Conservation (phyloP, 1,284 basidiomycete genomes). For the Kalmanozyma brasiliensis region DNA sequence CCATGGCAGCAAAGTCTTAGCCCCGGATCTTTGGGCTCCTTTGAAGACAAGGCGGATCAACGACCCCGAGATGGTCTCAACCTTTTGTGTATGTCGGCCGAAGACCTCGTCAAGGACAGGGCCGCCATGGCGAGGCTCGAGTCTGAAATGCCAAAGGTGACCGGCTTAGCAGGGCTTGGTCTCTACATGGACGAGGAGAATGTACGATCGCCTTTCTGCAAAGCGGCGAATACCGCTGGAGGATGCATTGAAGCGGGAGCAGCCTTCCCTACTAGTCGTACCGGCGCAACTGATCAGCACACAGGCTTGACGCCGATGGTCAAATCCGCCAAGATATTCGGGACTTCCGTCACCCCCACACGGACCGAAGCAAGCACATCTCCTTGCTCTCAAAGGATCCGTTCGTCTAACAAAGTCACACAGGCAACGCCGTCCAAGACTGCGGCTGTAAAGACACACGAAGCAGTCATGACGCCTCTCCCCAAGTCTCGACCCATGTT, state of each 20-base stretch:
- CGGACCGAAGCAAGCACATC: slow-evolving; percentile 20
- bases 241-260: neutral
- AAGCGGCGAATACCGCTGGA: neutral
- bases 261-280: slow-evolving; percentile 1
- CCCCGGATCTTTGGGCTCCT: slow-evolving; percentile 19
- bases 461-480: slow-evolving; percentile 31
- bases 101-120: slow-evolving; percentile 11
- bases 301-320: slow-evolving; percentile 47
- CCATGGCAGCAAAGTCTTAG: slow-evolving; percentile 10
- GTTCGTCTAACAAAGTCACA: neutral
- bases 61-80: neutral
- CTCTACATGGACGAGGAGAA: slow-evolving; percentile 33
- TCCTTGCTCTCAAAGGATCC: slow-evolving; percentile 8
- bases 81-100: neutral
- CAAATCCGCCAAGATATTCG: slow-evolving; percentile 28
- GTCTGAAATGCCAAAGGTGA: slow-evolving; percentile 13
- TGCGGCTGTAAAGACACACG: slow-evolving; percentile 14
- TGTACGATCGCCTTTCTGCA: slow-evolving; percentile 28
- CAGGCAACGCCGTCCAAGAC: neutral
- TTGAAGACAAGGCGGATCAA: slow-evolving; percentile 1
- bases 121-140: slow-evolving; percentile 20
- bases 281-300: neutral
- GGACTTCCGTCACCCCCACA: slow-evolving; percentile 25
- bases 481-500: slow-evolving; percentile 46
- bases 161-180: slow-evolving; percentile 33